These are phyloP conservation scores for Ceratocystis lukuohia DNA, from an alignment of 2,329 filamentous ascomycete genomes.

Conservation along the genomic window DNA sequence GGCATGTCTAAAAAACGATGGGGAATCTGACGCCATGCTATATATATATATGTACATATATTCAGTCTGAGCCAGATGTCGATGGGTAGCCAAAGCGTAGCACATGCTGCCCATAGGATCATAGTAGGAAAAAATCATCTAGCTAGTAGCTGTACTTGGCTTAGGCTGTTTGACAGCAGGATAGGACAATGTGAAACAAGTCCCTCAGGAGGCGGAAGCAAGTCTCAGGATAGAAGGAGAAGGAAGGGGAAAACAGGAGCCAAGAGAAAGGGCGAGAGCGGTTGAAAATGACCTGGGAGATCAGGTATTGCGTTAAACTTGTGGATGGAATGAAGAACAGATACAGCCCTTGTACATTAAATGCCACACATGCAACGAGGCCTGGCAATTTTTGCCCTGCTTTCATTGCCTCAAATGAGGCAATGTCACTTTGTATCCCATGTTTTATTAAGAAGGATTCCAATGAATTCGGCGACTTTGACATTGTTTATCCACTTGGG, in stretches of 20 bases:
- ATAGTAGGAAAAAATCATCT: too few species aligned
- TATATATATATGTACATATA: too few species aligned
- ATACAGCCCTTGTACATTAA: neutral
- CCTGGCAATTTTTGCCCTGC: neutral
- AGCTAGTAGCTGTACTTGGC: neutral
- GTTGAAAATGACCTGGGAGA: neutral
- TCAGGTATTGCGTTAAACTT: neutral
- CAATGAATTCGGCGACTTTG: neutral
- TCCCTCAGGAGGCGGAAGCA: neutral
- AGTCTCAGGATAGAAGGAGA: neutral
- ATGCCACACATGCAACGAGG: neutral
- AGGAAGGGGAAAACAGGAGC: neutral
- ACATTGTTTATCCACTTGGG: neutral
- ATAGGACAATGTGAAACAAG: constrained; percentile 3
- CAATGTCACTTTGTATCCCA: neutral
- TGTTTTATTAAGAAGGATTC: neutral
- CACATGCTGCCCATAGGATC: too few species aligned
- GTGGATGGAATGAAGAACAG: neutral
- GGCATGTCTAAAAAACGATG: too few species aligned
- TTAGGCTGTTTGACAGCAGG: neutral
- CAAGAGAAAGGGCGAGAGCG: neutral
- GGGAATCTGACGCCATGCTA: too few species aligned
- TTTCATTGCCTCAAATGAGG: neutral
- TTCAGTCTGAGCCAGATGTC: too few species aligned
- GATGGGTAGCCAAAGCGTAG: too few species aligned